Evolutionary conservation across 1,284 basidiomycete genomes (phyloP), one percentile per base, ranked within the genome.

Genomic region (Pseudozyma flocculosa): DNA sequence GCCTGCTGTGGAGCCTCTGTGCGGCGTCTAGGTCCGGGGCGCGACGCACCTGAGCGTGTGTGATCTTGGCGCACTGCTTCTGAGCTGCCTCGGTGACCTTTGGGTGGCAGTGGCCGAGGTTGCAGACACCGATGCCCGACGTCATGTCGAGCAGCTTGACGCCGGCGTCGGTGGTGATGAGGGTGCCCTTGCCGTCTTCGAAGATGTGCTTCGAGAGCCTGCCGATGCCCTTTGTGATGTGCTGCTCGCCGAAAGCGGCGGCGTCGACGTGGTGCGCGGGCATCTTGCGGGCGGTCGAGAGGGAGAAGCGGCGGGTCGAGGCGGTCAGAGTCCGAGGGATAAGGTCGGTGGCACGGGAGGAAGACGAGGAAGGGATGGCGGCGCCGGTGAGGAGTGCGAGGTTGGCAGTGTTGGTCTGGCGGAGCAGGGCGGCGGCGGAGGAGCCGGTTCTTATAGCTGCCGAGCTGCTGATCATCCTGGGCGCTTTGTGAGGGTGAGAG

Each of bases 61-160:
- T 73, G 55, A 76, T 57, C 34, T 63, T 67, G 43, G 53, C 70
- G 43, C 68, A 73, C 61, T 76, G 74, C 45, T 68, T 62, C 38
- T 63, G 61, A 4, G 74, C 70, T 2, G 72, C 72, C 14, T 59
- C 62, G 21, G 74, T 75, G 41, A 76, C 71, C 11, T 62, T 61
- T 4, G 72, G 72, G 22, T 76, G 74, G 46, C 73, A 75, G 48
- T 76, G 74, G n/a, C 74, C 74, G 14, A 76, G 50, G 53, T 72
- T 73, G 56, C 68, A 68, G 24, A 76, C 74, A 45, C 74, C 74
- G 43, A 76, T 76, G 37, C 74, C 74, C 4, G 69, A 56, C 17
- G 74, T 73, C 55, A 76, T 63, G 44, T 76, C 74, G 40, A 76
- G 68, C 40, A 75, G 65, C 53, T 66, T 68, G 48, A 56, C 59